Percentiles rank a stretch among this genome's conserved stretches.
Conservation (phyloP, 1,139 yeast species). For the Petasospora rhodanensis region DNA sequence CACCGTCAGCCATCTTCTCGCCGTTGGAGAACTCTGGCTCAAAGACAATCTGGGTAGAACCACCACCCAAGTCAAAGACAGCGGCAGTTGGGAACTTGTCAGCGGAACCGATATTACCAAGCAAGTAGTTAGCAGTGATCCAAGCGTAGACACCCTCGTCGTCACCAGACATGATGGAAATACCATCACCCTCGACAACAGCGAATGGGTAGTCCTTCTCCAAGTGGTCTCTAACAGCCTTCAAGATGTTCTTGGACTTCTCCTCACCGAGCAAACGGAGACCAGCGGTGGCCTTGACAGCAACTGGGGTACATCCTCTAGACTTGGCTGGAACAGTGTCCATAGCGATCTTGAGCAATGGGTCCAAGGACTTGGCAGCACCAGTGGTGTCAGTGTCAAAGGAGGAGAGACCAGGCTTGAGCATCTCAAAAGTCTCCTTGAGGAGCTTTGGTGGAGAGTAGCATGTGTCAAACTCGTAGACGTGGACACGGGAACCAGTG, state of each 20-base stretch:
- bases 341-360: slow-evolving; percentile 70
- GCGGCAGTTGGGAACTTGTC: slow-evolving; percentile 84
- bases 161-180: slow-evolving; percentile 89
- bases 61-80: slow-evolving; percentile 97
- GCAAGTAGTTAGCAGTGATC: slow-evolving; percentile 90
- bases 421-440: slow-evolving; percentile 79
- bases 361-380: slow-evolving; percentile 86
- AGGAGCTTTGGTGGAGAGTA: slow-evolving; percentile 73
- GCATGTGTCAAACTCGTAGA: slow-evolving; percentile 87
- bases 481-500: slow-evolving; percentile 92
- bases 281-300: slow-evolving; percentile 98
- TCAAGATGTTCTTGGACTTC: slow-evolving; percentile 63
- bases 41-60: slow-evolving; percentile 96
- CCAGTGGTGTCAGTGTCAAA: slow-evolving; percentile 75
- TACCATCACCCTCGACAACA: slow-evolving; percentile 78
- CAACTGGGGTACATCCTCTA: slow-evolving; percentile 83
- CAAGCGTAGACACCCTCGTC: slow-evolving; percentile 99
- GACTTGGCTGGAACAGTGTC: slow-evolving; percentile 66
- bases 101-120: slow-evolving; percentile 83
- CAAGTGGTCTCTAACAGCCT: slow-evolving; percentile 70
- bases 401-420: slow-evolving; percentile 87
- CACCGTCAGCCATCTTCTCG: slow-evolving; percentile 73
- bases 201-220: slow-evolving; percentile 85
- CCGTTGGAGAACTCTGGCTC: slow-evolving; percentile 70
- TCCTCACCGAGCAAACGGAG: slow-evolving; percentile 78